Base-by-base conservation (phyloP, 2,329 filamentous ascomycete genomes). In the Calonectria hongkongensis region DNA sequence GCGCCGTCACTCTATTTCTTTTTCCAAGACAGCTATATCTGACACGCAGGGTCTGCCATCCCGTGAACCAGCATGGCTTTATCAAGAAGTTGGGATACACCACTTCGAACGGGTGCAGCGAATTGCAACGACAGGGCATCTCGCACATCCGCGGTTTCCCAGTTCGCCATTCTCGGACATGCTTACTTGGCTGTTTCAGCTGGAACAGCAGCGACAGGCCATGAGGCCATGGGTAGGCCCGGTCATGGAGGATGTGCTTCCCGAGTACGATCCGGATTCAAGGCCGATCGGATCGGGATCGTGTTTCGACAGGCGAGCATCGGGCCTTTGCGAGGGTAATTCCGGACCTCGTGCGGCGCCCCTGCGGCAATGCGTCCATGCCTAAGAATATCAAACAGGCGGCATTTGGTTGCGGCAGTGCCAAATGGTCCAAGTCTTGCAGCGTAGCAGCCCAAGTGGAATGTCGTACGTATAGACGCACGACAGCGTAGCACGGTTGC, bases 361-460 rank as follows among this genome's bases (percentile, higher is more conserved):
- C 58, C 58, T 63, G 50, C 62, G 50, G 50, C 60, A 25, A 65
- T 70, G 68, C 60, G 62, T 28, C 39, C 25, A 66, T 30, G 27
- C 60, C 48, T 51, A 54, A 64, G 28, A 51, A 33, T 28, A 41
- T 25, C 58, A 63, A 58, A 39, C 60, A 25, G 48, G 47, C 68
- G 68, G 68, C 68, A 70, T n/a, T 30, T 58, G 41, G 21, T 65
- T 45, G 68, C 48, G 60, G 60, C 68, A 66, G 48, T 65, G 60
- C 39, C 33, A 50, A 58, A 58, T 56, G 47, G 50, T 58, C 28
- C 48, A 65, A 47, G 58, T 36, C 18, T 54, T 64, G 67, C 58
- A 70, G 58, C 41, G 48, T 70, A 27, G 60, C 21, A 58, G 21
- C 36, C 39, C 39, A 51, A 50, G 60, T 65, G 60, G 28, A 65